phyloP scores from a whole-genome alignment of 306 rosid species.

The Datisca glomerata region DNA sequence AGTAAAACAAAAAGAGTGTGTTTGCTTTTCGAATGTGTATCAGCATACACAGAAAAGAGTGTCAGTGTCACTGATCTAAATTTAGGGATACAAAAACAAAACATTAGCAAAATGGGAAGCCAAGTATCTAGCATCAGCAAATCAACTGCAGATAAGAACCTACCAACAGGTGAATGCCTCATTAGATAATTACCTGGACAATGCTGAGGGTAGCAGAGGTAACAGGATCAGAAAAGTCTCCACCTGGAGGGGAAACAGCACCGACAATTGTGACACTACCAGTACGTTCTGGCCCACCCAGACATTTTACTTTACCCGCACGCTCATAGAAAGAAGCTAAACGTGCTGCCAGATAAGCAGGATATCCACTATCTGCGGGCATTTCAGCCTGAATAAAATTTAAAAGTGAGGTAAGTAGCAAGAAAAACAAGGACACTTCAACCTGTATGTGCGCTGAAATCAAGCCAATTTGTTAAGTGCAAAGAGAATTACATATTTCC shows the following conservation, averaged over 20 bases:
- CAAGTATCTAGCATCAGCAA: too few relatives aligned
- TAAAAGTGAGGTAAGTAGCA: constrained; percentile 4
- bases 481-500: too few relatives aligned
- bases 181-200: constrained; percentile 61
- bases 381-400: constrained; percentile 72
- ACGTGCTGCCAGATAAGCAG: constrained; percentile 99
- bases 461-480: too few relatives aligned
- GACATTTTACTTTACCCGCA: constrained; percentile 99
- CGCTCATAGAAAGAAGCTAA: constrained; percentile 98
- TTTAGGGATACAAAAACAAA: too few relatives aligned
- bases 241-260: constrained; percentile 99
- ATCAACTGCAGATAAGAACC: too few relatives aligned
- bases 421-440: constrained; percentile 5
- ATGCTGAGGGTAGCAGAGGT: constrained; percentile 99
- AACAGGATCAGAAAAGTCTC: constrained; percentile 98
- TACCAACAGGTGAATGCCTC: not conserved
- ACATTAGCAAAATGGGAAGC: too few relatives aligned
- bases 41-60: too few relatives aligned
- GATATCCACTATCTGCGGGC: constrained; percentile 99
- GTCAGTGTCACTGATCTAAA: too few relatives aligned
- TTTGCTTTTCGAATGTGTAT: too few relatives aligned
- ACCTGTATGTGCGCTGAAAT: constrained; percentile 1
- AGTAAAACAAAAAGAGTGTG: too few relatives aligned
- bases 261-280: constrained; percentile 99
- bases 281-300: constrained; percentile 93